Base-by-base conservation (phyloP, 768 basidiomycete species). In the Rhizopogon roseolus region DNA sequence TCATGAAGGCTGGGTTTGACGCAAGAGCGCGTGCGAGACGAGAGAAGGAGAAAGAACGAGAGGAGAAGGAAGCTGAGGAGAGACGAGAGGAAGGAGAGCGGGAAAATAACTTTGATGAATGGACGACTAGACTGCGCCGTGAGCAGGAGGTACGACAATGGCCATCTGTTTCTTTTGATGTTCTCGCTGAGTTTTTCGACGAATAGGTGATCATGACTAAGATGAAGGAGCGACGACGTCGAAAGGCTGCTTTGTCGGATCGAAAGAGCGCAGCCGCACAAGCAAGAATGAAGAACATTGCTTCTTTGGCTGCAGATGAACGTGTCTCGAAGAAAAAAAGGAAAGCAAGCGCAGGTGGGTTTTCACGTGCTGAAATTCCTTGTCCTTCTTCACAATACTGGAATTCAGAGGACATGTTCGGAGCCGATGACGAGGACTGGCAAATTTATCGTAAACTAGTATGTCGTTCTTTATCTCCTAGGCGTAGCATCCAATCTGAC, bases 391-490 rank as follows among this genome's bases (percentile, higher is more conserved):
- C 57, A 11, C 52, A 38, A n/a, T 32, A 32, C n/a, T 6, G 10
- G 19, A 41, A 36, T 11, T 38, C 50, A 88, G 95, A 98, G 75
- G 95, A 98, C 60, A 85, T 76, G 73, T 99, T 98, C 64, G 94
- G 96, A 4, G 86, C 85, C 16, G 87, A 96, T 59, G 95, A 98
- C 64, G 93, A 89, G 6, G 96, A 98, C 65, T 98, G 96, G 95
- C 87, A 88, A 0, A 93, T 98, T 54, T 98, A 98, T 66, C 90
- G 96, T 59, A 94, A 98, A 71, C 94, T 99, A 55, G 95, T 95
- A 65, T 58, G 82, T 68, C 32, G 1, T 27, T 22, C 7, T 13
- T 36, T 41, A 7, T 17, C n/a, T 28, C 40, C 14, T 14, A 19
- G 36, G 2, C 17, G 1, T 34, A 38, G 49, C 22, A 37, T 52